Percentiles rank a stretch among this genome's conserved stretches.
Conservation (phyloP, 208 protist species). For the Trypanosomatidae sp. region DNA sequence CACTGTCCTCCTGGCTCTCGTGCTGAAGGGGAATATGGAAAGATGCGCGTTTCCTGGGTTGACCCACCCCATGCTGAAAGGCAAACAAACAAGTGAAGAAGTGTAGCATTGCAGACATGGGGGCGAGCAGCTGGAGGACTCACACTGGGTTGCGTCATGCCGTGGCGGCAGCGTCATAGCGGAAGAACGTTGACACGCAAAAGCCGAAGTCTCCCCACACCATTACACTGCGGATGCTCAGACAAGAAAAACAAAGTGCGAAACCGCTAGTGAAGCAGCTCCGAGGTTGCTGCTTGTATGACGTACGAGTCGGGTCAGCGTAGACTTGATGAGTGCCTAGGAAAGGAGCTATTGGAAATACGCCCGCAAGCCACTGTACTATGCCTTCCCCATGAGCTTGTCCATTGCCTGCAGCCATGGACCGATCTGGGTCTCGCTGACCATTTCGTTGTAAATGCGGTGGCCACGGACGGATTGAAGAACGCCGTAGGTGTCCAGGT, state of each 20-base stretch:
- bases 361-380: not conserved
- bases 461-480: constrained; percentile 85
- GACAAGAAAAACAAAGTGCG: not conserved
- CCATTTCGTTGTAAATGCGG: constrained; percentile 83
- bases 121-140: not conserved
- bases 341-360: not conserved
- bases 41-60: not conserved
- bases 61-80: not conserved
- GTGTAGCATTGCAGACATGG: not conserved
- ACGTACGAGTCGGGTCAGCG: not conserved
- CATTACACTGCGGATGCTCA: not conserved
- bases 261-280: not conserved
- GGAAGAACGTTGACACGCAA: not conserved
- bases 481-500: constrained; percentile 90
- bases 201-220: not conserved
- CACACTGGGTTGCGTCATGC: not conserved
- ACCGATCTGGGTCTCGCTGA: constrained; percentile 50
- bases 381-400: constrained; percentile 28
- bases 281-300: not conserved
- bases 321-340: not conserved
- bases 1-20: not conserved
- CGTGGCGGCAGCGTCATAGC: not conserved
- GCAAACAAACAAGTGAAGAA: not conserved
- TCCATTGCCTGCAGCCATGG: constrained; percentile 76
- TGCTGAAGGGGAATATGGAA: not conserved